Conservation (phyloP, 768 basidiomycete species). For the Inosperma sp. region DNA sequence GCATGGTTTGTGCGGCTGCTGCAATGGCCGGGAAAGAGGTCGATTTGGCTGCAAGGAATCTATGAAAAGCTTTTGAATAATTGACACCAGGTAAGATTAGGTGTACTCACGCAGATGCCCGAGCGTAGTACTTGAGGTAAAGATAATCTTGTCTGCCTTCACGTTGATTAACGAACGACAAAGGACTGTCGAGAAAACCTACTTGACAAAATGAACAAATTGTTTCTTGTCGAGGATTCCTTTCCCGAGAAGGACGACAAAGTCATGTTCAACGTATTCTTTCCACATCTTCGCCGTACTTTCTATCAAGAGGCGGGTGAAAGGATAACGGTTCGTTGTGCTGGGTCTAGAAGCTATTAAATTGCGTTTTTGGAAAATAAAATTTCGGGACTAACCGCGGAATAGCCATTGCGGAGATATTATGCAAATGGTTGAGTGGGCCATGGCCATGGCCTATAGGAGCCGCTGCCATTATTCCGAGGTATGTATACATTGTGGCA, state of each 20-base stretch:
- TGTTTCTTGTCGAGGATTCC: constrained; percentile 61
- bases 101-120: constrained; percentile 64
- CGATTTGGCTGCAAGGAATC: constrained; percentile 77
- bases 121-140: constrained; percentile 78
- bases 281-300: constrained; percentile 57
- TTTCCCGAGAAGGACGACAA: constrained; percentile 68
- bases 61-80: constrained; percentile 21
- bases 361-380: no score
- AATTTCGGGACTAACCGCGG: constrained; percentile 41
- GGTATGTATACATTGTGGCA: constrained; percentile 70
- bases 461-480: constrained; percentile 65
- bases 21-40: constrained; percentile 56
- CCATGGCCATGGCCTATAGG: constrained; percentile 73
- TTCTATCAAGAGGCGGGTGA: constrained; percentile 60
- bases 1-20: constrained; percentile 58
- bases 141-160: constrained; percentile 68
- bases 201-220: constrained; percentile 87
- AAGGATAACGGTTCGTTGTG: constrained; percentile 57
- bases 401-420: constrained; percentile 43
- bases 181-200: neutral
- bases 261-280: constrained; percentile 77
- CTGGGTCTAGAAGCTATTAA: constrained; percentile 62
- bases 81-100: neutral
- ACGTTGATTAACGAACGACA: neutral
- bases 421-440: constrained; percentile 83